Base-by-base conservation (phyloP, 257 asterid species). In the Catharanthus roseus region DNA sequence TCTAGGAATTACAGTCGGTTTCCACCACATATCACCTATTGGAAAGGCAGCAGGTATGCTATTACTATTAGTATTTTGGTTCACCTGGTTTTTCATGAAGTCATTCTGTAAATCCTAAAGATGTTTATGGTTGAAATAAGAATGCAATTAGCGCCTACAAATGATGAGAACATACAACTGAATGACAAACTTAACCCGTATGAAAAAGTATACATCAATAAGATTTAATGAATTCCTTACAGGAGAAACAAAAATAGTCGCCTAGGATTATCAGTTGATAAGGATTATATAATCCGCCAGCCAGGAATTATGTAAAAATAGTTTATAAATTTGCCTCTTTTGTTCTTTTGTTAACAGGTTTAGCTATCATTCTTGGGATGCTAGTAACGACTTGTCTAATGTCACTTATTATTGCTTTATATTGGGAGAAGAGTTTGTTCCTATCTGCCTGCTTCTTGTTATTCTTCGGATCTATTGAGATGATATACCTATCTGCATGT, bases 321-420 rank as follows among this genome's bases (percentile, higher is more conserved):
- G 2, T 44, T 23, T 24, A 50, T 50, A 42, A 44, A 66, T 42
- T 54, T 33, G 26, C 51, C 3, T 57, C 28, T 29, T 28, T 3
- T 29, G 21, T 19, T 28, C 41, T 39, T 33, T 23, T 29, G 0
- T 50, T 41, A 23, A 61, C 90, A 92, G 98, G 96, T 69, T 80
- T 91, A 81, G 97, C 97, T 44, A 49, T 93, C 34, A 79, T 87
- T 62, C 77, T 80, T 3, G 92, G 81, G 49, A 86, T 91, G 90
- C 86, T 89, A 54, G 96, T 93, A 56, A 93, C 99, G 0, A 91
- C 96, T 41, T 88, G 96, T 76, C 80, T 91, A 55, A 93, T 89
- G 99, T 87, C 96, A 10, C 91, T 93, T 24, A 95, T 93, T 53
- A 88, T 93, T 12, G 73, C 95, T 44, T 88, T 93, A n/a, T 85